Base-by-base conservation (phyloP, 768 basidiomycete species). In the Phaeolepiota aurea region DNA sequence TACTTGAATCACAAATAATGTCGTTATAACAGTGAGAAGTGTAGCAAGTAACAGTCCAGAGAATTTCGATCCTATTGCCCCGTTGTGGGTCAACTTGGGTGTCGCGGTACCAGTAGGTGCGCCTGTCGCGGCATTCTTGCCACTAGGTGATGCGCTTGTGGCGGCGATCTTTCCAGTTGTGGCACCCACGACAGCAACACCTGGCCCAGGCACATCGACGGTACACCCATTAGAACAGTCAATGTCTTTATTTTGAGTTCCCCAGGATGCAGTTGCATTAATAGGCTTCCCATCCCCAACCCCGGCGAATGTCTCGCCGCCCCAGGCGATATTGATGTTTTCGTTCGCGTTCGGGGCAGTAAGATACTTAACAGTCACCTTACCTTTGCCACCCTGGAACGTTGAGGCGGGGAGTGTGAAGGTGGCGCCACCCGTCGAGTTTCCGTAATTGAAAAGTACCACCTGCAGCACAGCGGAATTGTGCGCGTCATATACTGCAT, bases 311-410 rank as follows among this genome's bases (percentile, higher is more conserved):
- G 73, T 71, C 51, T 77, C 64, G 10, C 73, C 75, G 14, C 76
- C 77, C 79, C 79, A 84, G 5, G 69, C 66, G 52, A 82, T 78
- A 32, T 74, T 62, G 42, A 59, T 66, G 45, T 68, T 66, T 56
- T 79, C 78, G 12, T 56, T 51, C 13, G 73, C 61, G 42, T 58
- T 65, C 3, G 68, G 54, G 2, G 76, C 76, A 3, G 60, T 50
- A n/a, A 76, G 58, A 48, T 65, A 77, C 45, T 72, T 72, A 11
- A 75, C 66, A 12, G 56, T 56, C 19, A 72, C 52, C 22, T 53
- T 52, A 13, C 50, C 50, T 7, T 20, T 43, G 23, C 30, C 43
- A 1, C 54, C 44, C n/a, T 46, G 45, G 45, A 62, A 56, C 3
- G 51, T 46, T 32, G 42, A 64, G 19, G 49, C 48, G 41, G 62